Evolutionary conservation across 2,329 filamentous ascomycete species (phyloP), one percentile per base, ranked within the genome.

Genomic region (Fusarium camptoceras): DNA sequence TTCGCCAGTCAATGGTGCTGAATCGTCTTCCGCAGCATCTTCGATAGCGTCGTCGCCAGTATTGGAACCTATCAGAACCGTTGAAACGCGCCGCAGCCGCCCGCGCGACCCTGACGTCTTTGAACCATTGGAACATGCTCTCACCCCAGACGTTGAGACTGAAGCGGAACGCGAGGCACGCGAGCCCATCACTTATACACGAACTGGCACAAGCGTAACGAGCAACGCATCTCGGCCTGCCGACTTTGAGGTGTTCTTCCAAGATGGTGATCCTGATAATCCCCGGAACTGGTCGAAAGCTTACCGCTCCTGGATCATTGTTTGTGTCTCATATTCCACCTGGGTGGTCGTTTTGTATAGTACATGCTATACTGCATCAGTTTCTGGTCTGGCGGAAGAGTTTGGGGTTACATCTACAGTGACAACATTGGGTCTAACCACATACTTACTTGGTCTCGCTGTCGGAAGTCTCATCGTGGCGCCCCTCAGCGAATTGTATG

Each of bases 401-500:
- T 95, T 94, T 71, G 80, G 84, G 39, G 83, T 88, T 20, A 76
- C 82, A 16, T 83, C 87, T 34, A 89, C 88, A 1, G 78, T 91
- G n/a, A 86, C 90, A 1, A 92, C 92, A 0, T 81, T 96, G 5
- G 93, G 93, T 8, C 83, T 97, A 46, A 96, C 93, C 0, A 90
- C 91, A 0, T 97, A 96, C 76, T 84, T 96, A 11, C 78, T 93
- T 25, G 93, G 93, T 8, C 84, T 96, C 48, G 93, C 92, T 1
- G 78, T 85, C 2, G 93, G 93, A 1, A 90, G 88, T 34, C 81
- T 96, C 62, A 81, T 96, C 30, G 84, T 94, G 43, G 93, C 93
- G 2, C 93, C 93, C 0, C 79, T 95, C 53, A 89, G 87, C 66
- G 91, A 93, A 79, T 85, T 93, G 73, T 92, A 88, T 71, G 91